Conservation (phyloP, 805 yeast genomes). For the Lachancea meyersii region DNA sequence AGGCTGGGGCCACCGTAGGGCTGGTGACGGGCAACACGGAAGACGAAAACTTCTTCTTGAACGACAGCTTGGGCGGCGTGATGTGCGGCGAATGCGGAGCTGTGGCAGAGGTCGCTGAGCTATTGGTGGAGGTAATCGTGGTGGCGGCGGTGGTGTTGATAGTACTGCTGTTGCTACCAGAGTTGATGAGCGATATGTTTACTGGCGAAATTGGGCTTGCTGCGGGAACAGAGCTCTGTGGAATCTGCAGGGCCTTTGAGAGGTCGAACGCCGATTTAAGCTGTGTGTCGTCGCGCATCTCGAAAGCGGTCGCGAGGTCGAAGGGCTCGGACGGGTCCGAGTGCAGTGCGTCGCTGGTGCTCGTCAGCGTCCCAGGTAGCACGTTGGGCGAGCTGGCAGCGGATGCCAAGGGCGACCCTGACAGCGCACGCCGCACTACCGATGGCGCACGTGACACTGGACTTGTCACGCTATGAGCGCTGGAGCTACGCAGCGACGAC, state of each 20-base stretch:
- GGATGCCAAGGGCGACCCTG: conserved; percentile 2
- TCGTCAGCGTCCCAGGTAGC: background rate
- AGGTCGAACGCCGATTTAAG: conserved; percentile 22
- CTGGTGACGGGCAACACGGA: conserved; percentile 10
- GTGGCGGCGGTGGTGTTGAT: background rate
- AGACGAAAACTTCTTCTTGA: conserved; percentile 20
- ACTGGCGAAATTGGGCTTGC: background rate
- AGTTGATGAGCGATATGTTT: background rate
- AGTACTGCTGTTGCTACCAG: background rate
- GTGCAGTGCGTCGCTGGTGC: background rate
- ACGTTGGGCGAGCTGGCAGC: background rate
- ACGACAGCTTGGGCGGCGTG: conserved; percentile 17
- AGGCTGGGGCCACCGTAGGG: background rate
- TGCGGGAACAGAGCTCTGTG: conserved; percentile 4
- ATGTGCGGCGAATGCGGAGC: conserved; percentile 6
- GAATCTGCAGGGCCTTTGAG: conserved; percentile 30
- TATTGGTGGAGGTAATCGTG: conserved; percentile 3
- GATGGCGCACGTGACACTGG: background rate
- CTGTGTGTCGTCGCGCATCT: conserved; percentile 9
- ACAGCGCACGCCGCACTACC: background rate
- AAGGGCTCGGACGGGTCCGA: background rate
- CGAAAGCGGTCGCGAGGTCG: conserved; percentile 3
- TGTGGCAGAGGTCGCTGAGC: background rate
- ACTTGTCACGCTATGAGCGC: background rate
- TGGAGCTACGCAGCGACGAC: background rate